A percentile compares a stretch with the other conserved stretches of the same genome.
Evolutionary conservation across 768 basidiomycete genomes (phyloP).

Genomic region (Suillus fuscotomentosus): DNA sequence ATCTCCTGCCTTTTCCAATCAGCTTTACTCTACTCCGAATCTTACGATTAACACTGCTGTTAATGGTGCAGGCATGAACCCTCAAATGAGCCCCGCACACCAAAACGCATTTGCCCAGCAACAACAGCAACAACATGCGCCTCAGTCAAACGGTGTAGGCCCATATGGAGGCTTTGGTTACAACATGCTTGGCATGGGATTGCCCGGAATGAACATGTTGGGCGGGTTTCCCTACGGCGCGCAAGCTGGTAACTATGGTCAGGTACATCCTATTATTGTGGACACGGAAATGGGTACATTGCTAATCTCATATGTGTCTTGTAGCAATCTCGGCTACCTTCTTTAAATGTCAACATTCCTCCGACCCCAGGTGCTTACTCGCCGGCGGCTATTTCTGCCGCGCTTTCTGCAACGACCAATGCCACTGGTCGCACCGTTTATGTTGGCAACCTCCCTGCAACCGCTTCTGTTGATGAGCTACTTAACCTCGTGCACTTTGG

Average conservation of each 20-base stretch:
- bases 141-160: slow-evolving; percentile 45
- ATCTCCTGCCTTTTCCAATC: slow-evolving; percentile 52
- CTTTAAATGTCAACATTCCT: slow-evolving; percentile 66
- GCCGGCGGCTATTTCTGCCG: slow-evolving; percentile 74
- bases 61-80: slow-evolving; percentile 50
- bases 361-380: slow-evolving; percentile 73
- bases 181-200: slow-evolving; percentile 79
- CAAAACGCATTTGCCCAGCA: slow-evolving; percentile 50
- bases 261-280: slow-evolving; percentile 38
- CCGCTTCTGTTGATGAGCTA: slow-evolving; percentile 96
- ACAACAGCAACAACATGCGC: slow-evolving; percentile 30
- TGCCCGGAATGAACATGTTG: slow-evolving; percentile 72
- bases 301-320: slow-evolving; percentile 6
- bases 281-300: neutral
- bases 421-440: slow-evolving; percentile 88
- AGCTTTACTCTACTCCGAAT: slow-evolving; percentile 72
- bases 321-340: slow-evolving; percentile 54
- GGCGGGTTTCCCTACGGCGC: slow-evolving; percentile 69
- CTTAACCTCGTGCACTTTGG: slow-evolving; percentile 98
- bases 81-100: slow-evolving; percentile 67
- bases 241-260: slow-evolving; percentile 70
- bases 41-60: slow-evolving; percentile 61
- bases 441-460: slow-evolving; percentile 92
- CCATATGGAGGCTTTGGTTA: slow-evolving; percentile 68
- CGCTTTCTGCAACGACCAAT: slow-evolving; percentile 59